phyloP scores from a whole-genome alignment of 805 yeast species.

The Hanseniaspora osmophila region DNA sequence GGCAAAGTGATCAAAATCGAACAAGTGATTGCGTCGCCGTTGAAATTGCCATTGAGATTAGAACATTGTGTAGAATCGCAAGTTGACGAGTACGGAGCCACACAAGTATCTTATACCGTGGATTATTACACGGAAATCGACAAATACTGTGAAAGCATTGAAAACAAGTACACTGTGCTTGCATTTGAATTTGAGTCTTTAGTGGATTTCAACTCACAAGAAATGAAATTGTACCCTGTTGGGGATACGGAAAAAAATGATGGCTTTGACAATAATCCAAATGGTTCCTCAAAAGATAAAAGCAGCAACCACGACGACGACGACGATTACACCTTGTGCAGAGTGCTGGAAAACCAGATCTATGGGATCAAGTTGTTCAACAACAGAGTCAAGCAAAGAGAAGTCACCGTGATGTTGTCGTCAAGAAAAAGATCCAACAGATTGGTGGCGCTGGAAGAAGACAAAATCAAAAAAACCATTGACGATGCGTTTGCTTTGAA shows the following conservation, averaged over 20 bases:
- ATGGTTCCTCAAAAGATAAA: background rate
- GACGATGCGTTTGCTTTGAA: conserved; percentile 26
- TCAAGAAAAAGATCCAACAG: conserved; percentile 65
- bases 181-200: conserved; percentile 17
- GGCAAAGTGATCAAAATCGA: conserved; percentile 4
- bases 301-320: conserved; percentile 2
- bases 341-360: conserved; percentile 14
- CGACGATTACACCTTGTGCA: conserved; percentile 9
- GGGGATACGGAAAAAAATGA: background rate
- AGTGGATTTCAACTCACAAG: conserved; percentile 7
- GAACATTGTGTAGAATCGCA: background rate
- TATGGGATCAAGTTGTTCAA: conserved; percentile 15
- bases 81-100: conserved; percentile 8
- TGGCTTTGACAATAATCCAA: background rate
- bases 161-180: conserved; percentile 12
- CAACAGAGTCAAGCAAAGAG: conserved; percentile 46
- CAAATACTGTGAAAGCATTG: conserved; percentile 14
- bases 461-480: conserved; percentile 30
- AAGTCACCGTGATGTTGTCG: conserved; percentile 47
- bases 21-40: background rate
- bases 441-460: conserved; percentile 56
- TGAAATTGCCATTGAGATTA: conserved; percentile 4
- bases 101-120: conserved; percentile 18
- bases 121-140: conserved; percentile 18
- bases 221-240: conserved; percentile 3